Base-by-base conservation (phyloP, 169 alveolate species). In the Plasmodium berghei region DNA sequence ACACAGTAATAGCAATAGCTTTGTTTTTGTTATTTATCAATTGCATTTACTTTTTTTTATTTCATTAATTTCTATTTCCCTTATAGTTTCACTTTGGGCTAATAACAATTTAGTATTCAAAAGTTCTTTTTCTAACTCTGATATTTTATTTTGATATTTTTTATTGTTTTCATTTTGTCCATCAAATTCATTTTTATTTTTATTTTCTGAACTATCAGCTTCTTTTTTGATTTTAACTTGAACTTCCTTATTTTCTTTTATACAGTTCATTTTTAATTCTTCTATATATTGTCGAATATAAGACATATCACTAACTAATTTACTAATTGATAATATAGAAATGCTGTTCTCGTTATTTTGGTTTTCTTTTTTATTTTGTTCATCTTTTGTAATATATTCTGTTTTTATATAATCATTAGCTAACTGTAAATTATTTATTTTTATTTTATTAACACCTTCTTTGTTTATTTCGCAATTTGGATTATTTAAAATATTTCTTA, bases 1-100 rank as follows among this genome's bases (percentile, higher is more conserved):
- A 12, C 59, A 52, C 24, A 14, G 22, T 52, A 16, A 52, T 52
- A 16, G n/a, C 18, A 16, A 10, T 16, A 3, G 5, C 59, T 52
- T 16, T 3, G 0, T 9, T 16, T 12, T 4, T 12, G 28, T 14
- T 34, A 18, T 24, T 24, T 20, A 18, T 72, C 28, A 54, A 34
- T 61, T 9, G 0, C 2, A 12, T 18, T 12, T 16, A 22, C 46
- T 40, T 46, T 62, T 59, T 34, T 72, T 72, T 16, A 72, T 54
- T 52, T 72, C 86, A 24, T 72, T 72, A 22, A 72, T 55, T 9
- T 72, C 86, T 62, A 54, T 55, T 52, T 72, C 86, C 12, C 86
- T n/a, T 14, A 54, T 34, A 54, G 86, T 72, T 22, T 72, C 86
- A 46, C 86, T 72, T 24, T 72, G 71, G 16, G 86, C 86, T 12